Evolutionary conservation across 805 yeast genomes (phyloP), one percentile per base, ranked within the genome.

Genomic region (Kazachstania psychrophila): DNA sequence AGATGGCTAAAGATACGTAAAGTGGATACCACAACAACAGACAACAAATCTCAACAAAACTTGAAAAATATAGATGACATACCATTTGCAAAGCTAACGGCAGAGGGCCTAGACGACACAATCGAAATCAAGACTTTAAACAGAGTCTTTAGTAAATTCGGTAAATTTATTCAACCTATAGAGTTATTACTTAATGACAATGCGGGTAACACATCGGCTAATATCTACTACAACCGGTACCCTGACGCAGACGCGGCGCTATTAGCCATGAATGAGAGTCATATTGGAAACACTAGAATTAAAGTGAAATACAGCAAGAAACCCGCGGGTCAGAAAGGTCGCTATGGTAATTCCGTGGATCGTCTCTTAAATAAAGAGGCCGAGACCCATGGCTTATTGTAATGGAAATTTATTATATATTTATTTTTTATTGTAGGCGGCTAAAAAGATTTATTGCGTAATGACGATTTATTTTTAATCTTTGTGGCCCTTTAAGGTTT

Each of bases 261-360:
- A 5, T 70, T 65, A 20, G 72, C 72, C 36, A 70, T 89, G 77
- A 67, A 83, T 46, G 79, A 80, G 2, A 77, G 75, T 38, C 65
- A 73, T 39, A 62, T 92, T 12, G 73, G 83, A 75, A 86, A 84
- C 54, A 66, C 66, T 41, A 72, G 71, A 20, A 64, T 85, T 5
- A 56, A 60, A 2, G 64, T 88, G 2, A 72, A 72, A 23, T 87
- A 86, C 53, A 92, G 95, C 0, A 75, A 68, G 50, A 85, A 83
- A 57, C 75, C 73, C 38, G 36, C 70, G 66, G 70, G 40, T 52
- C 70, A 40, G 9, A 47, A 45, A 8, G 74, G 74, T 14, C 68
- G 71, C 33, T 94, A 84, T 48, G 96, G 96, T n/a, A 88, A 80
- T 47, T 70, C 68, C 26, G 74, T 76, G 0, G 96, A 88, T 54